Conservation (phyloP, 768 basidiomycete species). For the Calocybe cyanea region DNA sequence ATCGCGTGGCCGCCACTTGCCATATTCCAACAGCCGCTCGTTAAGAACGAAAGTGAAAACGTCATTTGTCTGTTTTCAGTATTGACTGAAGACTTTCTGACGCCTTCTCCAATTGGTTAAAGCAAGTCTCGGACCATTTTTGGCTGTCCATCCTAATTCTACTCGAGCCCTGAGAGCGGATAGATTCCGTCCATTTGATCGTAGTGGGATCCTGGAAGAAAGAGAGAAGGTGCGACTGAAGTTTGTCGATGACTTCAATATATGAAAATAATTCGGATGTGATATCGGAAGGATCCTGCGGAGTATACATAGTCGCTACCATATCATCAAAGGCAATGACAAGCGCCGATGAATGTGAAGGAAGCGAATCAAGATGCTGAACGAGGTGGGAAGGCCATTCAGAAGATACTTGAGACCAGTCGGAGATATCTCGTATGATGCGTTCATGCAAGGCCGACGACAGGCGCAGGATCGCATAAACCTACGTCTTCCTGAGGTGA, state of each 20-base stretch:
- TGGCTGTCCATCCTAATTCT: slow-evolving; percentile 29
- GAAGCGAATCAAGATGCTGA: slow-evolving; percentile 46
- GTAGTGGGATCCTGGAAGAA: slow-evolving; percentile 21
- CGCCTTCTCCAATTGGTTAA: slow-evolving; percentile 54
- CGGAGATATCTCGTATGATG: slow-evolving; percentile 48
- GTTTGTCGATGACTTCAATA: slow-evolving; percentile 28
- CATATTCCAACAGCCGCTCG: too few species aligned
- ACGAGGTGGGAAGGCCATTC: slow-evolving; percentile 16
- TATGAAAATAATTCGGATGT: slow-evolving; percentile 35
- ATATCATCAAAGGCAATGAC: slow-evolving; percentile 62
- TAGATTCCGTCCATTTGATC: slow-evolving; percentile 27
- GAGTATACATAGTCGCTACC: slow-evolving; percentile 60
- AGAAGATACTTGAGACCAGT: slow-evolving; percentile 18
- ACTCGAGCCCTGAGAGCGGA: slow-evolving; percentile 12
- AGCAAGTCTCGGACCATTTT: slow-evolving; percentile 66
- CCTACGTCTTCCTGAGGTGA: slow-evolving; percentile 31
- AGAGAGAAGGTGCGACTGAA: slow-evolving; percentile 29
- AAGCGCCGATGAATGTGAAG: slow-evolving; percentile 45
- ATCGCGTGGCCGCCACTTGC: too few species aligned
- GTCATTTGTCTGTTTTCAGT: slow-evolving; percentile 16
- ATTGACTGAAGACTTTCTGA: slow-evolving; percentile 25
- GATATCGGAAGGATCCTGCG: slow-evolving; percentile 49
- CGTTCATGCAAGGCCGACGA: slow-evolving; percentile 61
- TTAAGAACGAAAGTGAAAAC: not conserved
- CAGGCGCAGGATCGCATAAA: slow-evolving; percentile 57